These are phyloP conservation scores for Citrus cavaleriei DNA, from an alignment of 345 rosid genomes.

Conservation along the genomic window DNA sequence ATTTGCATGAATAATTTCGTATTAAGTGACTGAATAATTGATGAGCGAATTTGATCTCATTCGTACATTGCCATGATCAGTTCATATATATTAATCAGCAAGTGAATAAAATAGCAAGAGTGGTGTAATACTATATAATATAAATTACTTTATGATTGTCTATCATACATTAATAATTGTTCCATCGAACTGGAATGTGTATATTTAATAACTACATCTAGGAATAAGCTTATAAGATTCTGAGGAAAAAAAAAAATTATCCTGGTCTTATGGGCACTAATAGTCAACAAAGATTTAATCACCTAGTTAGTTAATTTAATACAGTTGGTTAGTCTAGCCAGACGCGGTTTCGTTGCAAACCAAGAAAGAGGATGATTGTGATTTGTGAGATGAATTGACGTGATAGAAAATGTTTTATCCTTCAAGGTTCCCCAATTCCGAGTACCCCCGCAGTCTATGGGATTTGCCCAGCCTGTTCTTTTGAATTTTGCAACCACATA, in stretches of 20 bases:
- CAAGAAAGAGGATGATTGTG: background rate
- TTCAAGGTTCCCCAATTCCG: background rate
- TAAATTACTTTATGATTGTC: background rate
- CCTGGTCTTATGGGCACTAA: constrained; percentile 5
- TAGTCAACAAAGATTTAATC: constrained; percentile 3
- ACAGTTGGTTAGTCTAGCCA: background rate
- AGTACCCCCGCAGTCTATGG: constrained; percentile 39
- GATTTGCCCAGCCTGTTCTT: constrained; percentile 36
- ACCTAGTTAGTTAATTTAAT: background rate
- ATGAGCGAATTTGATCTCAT: background rate
- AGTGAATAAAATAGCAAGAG: background rate
- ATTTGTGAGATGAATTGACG: constrained; percentile 5
- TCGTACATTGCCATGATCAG: background rate
- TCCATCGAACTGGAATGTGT: background rate
- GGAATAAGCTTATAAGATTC: background rate
- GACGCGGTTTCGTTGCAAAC: constrained; percentile 38
- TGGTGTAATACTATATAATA: background rate
- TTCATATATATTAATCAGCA: background rate
- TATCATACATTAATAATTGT: background rate
- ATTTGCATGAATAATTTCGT: too few relatives aligned
- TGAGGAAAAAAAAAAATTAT: background rate
- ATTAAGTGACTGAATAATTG: background rate
- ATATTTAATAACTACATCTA: background rate
- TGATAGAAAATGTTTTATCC: constrained; percentile 6
- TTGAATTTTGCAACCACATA: constrained; percentile 13